A percentile compares a stretch with the other conserved stretches of the same genome.
Evolutionary conservation across 2,329 filamentous ascomycete species (phyloP).

Genomic region (Fusarium fujikuroi): DNA sequence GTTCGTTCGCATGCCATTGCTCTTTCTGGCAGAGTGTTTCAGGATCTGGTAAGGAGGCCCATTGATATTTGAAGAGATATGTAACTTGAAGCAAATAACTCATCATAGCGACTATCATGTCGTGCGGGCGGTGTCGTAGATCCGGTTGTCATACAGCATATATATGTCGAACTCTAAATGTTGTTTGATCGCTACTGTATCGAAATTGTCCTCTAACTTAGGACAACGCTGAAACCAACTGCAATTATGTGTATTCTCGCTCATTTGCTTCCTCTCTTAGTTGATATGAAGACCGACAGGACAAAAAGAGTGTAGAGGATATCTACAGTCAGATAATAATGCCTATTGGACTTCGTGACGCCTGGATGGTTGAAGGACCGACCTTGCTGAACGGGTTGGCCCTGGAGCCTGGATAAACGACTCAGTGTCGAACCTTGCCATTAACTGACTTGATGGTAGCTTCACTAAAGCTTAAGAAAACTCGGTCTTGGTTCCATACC

Average conservation of each 20-base stretch:
- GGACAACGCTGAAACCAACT: neutral
- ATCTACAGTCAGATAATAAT: rapidly evolving
- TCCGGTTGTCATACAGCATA: neutral
- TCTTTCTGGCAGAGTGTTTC: neutral
- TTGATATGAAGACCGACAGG: no score
- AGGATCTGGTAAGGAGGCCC: neutral
- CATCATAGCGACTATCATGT: no score
- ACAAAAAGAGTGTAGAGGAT: rapidly evolving
- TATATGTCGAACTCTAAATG: no score
- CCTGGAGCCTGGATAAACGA: neutral
- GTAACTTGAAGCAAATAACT: neutral
- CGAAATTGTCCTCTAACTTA: neutral
- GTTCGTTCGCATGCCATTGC: neutral
- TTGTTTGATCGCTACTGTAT: neutral
- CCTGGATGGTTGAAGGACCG: neutral
- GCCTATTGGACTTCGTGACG: neutral
- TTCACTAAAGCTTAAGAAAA: neutral
- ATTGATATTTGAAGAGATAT: neutral
- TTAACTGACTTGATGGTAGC: neutral
- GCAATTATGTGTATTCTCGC: no score
- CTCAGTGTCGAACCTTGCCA: neutral
- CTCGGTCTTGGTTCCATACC: neutral
- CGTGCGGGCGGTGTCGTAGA: no score
- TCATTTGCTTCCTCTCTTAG: rapidly evolving
- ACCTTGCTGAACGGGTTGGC: neutral